Conservation (phyloP, 805 yeast species). For the Kodamaea neixiangensis region DNA sequence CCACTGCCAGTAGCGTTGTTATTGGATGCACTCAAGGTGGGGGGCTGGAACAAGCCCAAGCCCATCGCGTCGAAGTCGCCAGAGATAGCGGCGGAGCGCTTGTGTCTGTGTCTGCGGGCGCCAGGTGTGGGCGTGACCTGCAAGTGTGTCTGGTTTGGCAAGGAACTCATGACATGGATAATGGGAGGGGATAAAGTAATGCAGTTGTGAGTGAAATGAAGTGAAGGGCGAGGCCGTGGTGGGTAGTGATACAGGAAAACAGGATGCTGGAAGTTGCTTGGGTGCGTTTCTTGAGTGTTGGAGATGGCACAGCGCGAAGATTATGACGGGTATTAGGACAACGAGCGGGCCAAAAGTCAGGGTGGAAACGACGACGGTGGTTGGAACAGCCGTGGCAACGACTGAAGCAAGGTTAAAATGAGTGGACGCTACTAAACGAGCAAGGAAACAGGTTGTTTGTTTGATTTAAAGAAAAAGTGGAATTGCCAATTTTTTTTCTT, state of each 20-base stretch:
- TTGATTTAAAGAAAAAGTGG: background rate
- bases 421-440: conserved; percentile 3
- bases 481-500: background rate
- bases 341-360: no score
- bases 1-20: no score
- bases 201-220: background rate
- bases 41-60: conserved; percentile 37
- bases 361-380: background rate
- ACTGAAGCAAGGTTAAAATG: background rate
- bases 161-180: conserved; percentile 11
- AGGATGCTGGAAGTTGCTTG: background rate
- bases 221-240: background rate
- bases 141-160: conserved; percentile 12
- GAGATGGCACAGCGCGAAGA: background rate
- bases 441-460: background rate
- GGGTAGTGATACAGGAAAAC: background rate
- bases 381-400: background rate
- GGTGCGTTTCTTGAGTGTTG: background rate
- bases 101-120: conserved; percentile 68
- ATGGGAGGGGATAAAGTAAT: background rate
- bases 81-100: conserved; percentile 84
- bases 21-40: conserved; percentile 10
- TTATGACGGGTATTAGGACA: background rate
- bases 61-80: conserved; percentile 71
- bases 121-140: conserved; percentile 10